Conservation (phyloP, 495 filamentous ascomycete species). For the Penicillium mononematosum region DNA sequence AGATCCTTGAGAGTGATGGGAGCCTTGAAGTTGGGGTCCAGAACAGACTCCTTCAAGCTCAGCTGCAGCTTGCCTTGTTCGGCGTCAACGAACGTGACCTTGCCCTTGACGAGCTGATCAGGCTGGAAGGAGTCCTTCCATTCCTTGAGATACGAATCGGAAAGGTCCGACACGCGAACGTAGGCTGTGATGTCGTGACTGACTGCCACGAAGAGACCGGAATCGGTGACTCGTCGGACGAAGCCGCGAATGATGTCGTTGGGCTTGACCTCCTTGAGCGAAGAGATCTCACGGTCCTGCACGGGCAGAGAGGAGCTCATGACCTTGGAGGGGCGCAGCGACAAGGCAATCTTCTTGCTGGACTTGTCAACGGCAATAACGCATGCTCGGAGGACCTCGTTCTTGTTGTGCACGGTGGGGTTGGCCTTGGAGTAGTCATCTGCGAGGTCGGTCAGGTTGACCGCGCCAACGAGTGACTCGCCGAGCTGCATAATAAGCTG, state of each 20-base stretch:
- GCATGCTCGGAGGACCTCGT: conserved; percentile 82
- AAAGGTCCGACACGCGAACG: conserved; percentile 81
- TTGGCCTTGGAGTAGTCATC: conserved; percentile 81
- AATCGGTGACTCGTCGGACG: conserved; percentile 80
- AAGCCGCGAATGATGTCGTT: conserved; percentile 87
- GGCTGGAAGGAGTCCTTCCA: conserved; percentile 88
- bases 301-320: conserved; percentile 82
- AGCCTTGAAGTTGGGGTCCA: conserved; percentile 76
- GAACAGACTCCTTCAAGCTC: conserved; percentile 77
- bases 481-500: conserved; percentile 83
- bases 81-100: conserved; percentile 66
- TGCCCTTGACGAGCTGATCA: conserved; percentile 86
- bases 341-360: conserved; percentile 81
- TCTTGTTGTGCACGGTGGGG: conserved; percentile 67
- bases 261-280: conserved; percentile 64
- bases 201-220: conserved; percentile 79
- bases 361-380: conserved; percentile 74
- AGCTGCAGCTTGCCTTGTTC: conserved; percentile 72
- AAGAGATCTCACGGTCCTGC: conserved; percentile 74
- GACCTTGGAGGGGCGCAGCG: conserved; percentile 80
- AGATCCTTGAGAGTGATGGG: conserved; percentile 68
- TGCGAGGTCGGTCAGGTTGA: conserved; percentile 73
- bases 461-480: conserved; percentile 67
- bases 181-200: conserved; percentile 78
- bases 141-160: conserved; percentile 87